Conservation (phyloP, 805 yeast species). For the Wickerhamiella lipophila region DNA sequence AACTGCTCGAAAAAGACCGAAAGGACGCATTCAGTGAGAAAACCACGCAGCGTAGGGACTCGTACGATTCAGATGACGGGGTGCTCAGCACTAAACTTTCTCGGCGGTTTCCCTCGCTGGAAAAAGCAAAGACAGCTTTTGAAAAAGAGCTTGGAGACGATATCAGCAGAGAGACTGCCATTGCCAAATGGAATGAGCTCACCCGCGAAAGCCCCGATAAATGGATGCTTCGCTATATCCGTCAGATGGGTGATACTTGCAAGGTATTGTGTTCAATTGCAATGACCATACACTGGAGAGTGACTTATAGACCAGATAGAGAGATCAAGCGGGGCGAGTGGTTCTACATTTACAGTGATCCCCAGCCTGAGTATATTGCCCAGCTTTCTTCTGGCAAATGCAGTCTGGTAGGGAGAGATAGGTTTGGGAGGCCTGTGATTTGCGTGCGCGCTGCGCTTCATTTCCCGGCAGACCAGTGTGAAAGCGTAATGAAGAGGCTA, state of each 20-base stretch:
- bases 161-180: not conserved
- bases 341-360: not conserved
- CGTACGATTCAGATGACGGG: not conserved
- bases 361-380: not conserved
- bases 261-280: slow-evolving; percentile 58
- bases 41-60: not conserved
- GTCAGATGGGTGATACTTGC: slow-evolving; percentile 71
- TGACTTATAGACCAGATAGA: slow-evolving; percentile 22
- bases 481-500: not conserved
- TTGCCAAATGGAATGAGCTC: not conserved
- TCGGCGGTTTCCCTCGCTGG: not conserved
- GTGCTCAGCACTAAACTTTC: too few relatives aligned
- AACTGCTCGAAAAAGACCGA: not conserved
- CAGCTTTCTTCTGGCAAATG: not conserved
- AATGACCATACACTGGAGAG: slow-evolving; percentile 64
- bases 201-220: slow-evolving; percentile 63
- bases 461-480: not conserved
- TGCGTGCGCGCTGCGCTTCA: not conserved
- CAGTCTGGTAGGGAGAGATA: slow-evolving; percentile 1
- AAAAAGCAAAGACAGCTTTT: not conserved
- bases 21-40: not conserved
- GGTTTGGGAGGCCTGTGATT: not conserved
- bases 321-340: slow-evolving; percentile 1
- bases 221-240: slow-evolving; percentile 54
- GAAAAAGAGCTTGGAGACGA: not conserved